phyloP scores from a whole-genome alignment of 176 grass and related monocot genomes.

The Musa beccarii region DNA sequence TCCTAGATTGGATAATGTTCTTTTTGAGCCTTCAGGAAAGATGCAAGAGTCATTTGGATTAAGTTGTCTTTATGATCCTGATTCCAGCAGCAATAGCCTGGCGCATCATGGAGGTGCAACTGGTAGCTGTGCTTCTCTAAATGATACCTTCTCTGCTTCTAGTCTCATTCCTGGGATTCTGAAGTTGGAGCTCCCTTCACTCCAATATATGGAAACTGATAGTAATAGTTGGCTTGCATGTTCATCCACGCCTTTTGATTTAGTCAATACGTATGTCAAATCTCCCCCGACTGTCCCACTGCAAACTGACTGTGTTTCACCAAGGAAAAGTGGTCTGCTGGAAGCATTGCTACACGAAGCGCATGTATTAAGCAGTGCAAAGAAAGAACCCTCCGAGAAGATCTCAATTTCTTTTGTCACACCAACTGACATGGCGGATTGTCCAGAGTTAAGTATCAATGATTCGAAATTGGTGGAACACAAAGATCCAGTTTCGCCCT shows the following conservation, averaged over 20 bases:
- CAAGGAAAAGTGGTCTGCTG: constrained; percentile 20
- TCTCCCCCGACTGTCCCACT: constrained; percentile 12
- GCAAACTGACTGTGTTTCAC: constrained; percentile 11
- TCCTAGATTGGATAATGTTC: constrained; percentile 9
- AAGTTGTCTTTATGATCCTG: constrained; percentile 17
- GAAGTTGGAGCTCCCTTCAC: constrained; percentile 62
- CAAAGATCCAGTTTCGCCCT: constrained; percentile 6
- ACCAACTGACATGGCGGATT: constrained; percentile 3
- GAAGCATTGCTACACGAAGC: constrained; percentile 21
- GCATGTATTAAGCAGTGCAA: constrained; percentile 11
- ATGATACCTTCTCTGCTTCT: constrained; percentile 51
- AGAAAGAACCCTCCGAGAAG: constrained; percentile 24
- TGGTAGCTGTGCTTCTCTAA: constrained; percentile 16
- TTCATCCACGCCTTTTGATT: constrained; percentile 15
- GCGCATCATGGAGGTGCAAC: constrained; percentile 22
- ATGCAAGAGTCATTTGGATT: constrained; percentile 4
- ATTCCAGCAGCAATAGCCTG: constrained; percentile 9
- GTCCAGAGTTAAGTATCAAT: background rate
- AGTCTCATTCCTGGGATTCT: constrained; percentile 19
- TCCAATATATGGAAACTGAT: constrained; percentile 44
- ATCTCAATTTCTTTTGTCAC: background rate
- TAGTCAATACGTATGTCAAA: constrained; percentile 6
- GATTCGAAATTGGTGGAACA: background rate
- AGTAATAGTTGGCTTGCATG: background rate
- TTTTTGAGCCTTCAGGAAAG: constrained; percentile 11